Evolutionary conservation across 441 rosid genomes (phyloP).

Genomic region (Breynia disticha): DNA sequence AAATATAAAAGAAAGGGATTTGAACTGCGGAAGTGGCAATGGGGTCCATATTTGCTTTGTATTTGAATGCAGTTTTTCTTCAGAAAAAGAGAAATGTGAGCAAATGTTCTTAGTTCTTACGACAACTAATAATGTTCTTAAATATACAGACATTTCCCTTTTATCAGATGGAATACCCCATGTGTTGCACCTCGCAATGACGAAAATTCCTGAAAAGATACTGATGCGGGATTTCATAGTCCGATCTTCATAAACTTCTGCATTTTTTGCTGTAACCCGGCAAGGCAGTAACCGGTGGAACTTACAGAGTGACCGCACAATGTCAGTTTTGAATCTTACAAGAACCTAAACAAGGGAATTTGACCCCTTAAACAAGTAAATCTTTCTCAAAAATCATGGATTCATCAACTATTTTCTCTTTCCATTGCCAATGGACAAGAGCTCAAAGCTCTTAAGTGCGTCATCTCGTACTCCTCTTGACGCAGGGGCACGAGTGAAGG

Average conservation of each 20-base stretch:
- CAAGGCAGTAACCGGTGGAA: slow-evolving; percentile 10
- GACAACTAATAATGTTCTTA: too few relatives aligned
- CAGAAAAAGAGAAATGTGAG: too few relatives aligned
- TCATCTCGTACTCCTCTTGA: slow-evolving; percentile 47
- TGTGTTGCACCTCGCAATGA: background rate
- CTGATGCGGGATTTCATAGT: background rate
- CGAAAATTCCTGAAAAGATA: slow-evolving; percentile 14
- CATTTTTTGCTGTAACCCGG: background rate
- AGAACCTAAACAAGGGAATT: slow-evolving; percentile 10
- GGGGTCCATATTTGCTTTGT: too few relatives aligned
- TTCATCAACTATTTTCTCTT: slow-evolving; percentile 43
- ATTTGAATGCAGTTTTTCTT: too few relatives aligned
- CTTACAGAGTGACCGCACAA: slow-evolving; percentile 16
- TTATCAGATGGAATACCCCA: too few relatives aligned
- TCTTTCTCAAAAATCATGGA: slow-evolving; percentile 10
- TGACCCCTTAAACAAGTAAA: slow-evolving; percentile 12
- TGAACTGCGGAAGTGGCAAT: too few relatives aligned
- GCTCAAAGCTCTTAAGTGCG: slow-evolving; percentile 64
- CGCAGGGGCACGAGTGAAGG: slow-evolving; percentile 46
- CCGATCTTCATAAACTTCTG: slow-evolving; percentile 2
- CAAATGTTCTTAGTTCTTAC: too few relatives aligned
- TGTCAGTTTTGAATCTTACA: slow-evolving; percentile 11
- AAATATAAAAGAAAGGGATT: too few relatives aligned
- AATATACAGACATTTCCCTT: too few relatives aligned
- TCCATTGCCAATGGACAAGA: slow-evolving; percentile 55